Evolutionary conservation across 805 yeast genomes (phyloP).

Genomic region (Saturnispora zaruensis): DNA sequence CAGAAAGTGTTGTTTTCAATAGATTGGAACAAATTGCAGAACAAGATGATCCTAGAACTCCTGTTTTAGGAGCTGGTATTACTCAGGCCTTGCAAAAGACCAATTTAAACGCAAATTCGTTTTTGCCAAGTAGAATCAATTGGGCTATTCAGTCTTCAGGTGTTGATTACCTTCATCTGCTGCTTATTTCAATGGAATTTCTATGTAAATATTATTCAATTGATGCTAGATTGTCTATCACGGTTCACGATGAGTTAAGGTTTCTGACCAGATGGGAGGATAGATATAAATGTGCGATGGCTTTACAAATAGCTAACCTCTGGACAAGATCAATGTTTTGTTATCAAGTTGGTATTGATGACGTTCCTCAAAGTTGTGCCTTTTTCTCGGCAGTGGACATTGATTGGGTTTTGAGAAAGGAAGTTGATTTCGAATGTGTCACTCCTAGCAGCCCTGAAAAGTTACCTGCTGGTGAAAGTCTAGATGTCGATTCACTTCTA

Average conservation of each 20-base stretch:
- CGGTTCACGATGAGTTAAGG: constrained; percentile 94
- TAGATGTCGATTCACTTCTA: constrained; percentile 50
- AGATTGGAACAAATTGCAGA: constrained; percentile 81
- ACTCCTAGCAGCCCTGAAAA: constrained; percentile 78
- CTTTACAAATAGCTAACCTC: constrained; percentile 79
- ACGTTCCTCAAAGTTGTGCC: constrained; percentile 91
- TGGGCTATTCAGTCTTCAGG: constrained; percentile 99
- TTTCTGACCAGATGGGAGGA: constrained; percentile 70
- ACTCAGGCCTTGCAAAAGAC: constrained; percentile 69
- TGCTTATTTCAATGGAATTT: constrained; percentile 83
- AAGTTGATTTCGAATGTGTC: constrained; percentile 82
- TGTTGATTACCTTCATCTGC: constrained; percentile 85
- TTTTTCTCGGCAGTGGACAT: constrained; percentile 92
- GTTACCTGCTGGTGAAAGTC: constrained; percentile 71
- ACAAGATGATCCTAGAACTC: constrained; percentile 74
- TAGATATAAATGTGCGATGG: constrained; percentile 65
- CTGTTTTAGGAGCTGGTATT: constrained; percentile 87
- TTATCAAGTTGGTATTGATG: constrained; percentile 81
- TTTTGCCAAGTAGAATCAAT: constrained; percentile 83
- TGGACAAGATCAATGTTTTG: constrained; percentile 97
- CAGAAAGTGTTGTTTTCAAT: constrained; percentile 88
- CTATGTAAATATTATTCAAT: constrained; percentile 54
- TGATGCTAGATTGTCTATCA: constrained; percentile 69
- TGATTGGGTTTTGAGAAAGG: constrained; percentile 82
- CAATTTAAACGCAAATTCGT: constrained; percentile 57